Conservation (phyloP, 768 basidiomycete species). For the Suillus cothurnatus region DNA sequence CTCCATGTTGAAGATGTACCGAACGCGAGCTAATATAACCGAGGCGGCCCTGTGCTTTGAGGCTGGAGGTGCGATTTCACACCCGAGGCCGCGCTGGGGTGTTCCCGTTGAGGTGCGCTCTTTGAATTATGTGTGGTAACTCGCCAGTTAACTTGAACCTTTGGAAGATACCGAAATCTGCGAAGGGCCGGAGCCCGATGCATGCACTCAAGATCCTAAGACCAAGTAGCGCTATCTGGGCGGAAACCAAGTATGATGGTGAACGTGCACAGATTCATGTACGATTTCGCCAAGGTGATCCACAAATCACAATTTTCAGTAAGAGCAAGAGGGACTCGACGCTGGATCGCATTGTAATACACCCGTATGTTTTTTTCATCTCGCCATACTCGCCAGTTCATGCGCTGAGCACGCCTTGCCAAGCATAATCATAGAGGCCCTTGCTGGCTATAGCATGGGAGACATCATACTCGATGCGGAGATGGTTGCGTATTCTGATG, state of each 20-base stretch:
- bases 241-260: constrained; percentile 94
- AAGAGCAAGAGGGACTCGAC: constrained; percentile 89
- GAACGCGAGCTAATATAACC: constrained; percentile 57
- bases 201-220: constrained; percentile 51
- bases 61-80: constrained; percentile 25
- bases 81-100: constrained; percentile 50
- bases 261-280: constrained; percentile 95
- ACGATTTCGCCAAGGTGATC: constrained; percentile 41
- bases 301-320: constrained; percentile 77
- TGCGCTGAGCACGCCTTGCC: constrained; percentile 11
- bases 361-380: constrained; percentile 35
- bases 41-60: constrained; percentile 53
- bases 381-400: background rate
- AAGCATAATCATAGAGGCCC: constrained; percentile 61
- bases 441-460: constrained; percentile 45
- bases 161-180: constrained; percentile 76
- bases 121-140: background rate
- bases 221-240: constrained; percentile 53
- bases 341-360: constrained; percentile 68
- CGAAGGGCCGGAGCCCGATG: constrained; percentile 65
- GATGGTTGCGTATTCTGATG: constrained; percentile 82
- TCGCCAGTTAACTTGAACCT: background rate
- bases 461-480: constrained; percentile 78
- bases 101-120: constrained; percentile 59
- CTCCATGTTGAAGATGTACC: constrained; percentile 55